Evolutionary conservation across 192 early-diverging fungal species (phyloP), one percentile per base, ranked within the genome.

Genomic region (Backusella tuberculispora): DNA sequence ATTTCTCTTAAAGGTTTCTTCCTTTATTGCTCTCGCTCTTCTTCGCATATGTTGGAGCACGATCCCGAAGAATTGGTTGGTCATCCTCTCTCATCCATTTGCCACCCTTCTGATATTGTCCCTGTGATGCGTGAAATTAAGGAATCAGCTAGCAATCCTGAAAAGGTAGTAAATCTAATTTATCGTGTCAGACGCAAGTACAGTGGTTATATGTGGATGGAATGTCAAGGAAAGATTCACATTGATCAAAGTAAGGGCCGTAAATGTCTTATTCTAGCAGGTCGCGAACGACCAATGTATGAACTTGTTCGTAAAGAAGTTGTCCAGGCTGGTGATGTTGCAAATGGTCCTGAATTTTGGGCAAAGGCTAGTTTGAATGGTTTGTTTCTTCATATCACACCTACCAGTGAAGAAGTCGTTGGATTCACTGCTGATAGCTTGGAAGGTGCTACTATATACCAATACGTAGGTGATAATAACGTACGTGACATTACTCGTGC

Each of bases 1-100:
- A 68, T 92, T 5, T 89, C 88, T 6, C 82, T 92, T 29, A 88
- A 89, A n/a, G 91, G 89, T 1, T 78, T 87, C n/a, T 91, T 92
- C 75, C 81, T 92, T 21, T 89, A 90, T 76, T 88, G 80, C 29
- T 88, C 88, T 7, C 81, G 84, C 2, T 66, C 66, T 26, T 80
- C 81, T 43, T 73, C 74, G 37, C 71, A 71, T 21, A 50, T 89
- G 41, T 76, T 91, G 29, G 90, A 88, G 70, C 90, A 85, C 71
- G 78, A 82, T 64, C 69, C 82, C 12, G 79, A 84, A 9, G 90
- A 90, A 44, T 65, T 92, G 19, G 69, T 89, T 66, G 90, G 90
- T 6, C 84, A 78, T 6, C 74, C 78, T 24, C 60, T 92, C 29
- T 78, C 84, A 41, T 85, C 90, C 12, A 88, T 90, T 72, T 83